Evolutionary conservation across 805 yeast species (phyloP), one percentile per base, ranked within the genome.

Genomic region (Lipomyces yamanashiensis): DNA sequence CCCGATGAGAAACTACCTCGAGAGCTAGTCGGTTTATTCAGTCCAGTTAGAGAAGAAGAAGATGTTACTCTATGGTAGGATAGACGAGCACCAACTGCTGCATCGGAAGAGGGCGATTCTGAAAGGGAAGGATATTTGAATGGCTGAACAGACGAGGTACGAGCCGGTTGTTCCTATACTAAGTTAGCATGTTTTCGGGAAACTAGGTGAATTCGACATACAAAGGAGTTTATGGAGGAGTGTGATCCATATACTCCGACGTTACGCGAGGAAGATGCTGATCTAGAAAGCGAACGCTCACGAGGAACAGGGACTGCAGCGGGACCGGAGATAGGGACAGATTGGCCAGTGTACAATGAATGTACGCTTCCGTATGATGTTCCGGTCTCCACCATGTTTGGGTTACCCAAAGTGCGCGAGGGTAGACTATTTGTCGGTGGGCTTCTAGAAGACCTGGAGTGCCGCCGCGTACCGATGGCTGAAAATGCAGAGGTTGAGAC

Each of bases 41-140:
- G 6, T 23, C 54, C 63, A n/a, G 67, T 19, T 9, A 55, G 19
- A 19, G 61, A 60, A 1, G 59, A 48, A 28, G 66, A 49, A 12
- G 68, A 56, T 5, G 64, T 19, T 1, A 51, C 55, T 13, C 63
- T 49, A 43, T 76, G 78, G 0, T 84, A 82, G n/a, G 80, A 78
- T 21, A 79, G 61, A 7, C 72, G 64, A 7, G 71, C 40, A 7
- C 62, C 19, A 57, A 59, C 62, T 57, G 70, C 49, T 63, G 72
- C 13, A 76, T 59, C 62, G 15, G 69, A 61, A 17, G 67, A 59
- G 10, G 76, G 76, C 17, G 78, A 76, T 3, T 72, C 78, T 17
- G 84, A 76, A 39, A 87, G 77, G 0, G 90, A 84, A 0, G 90
- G 89, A 2, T 85, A 83, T 66, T 83, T 85, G 75, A 87, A 87